These are phyloP conservation scores for Globisporangium cederbergense DNA, from an alignment of 352 stramenopile species.

Conservation along the genomic window DNA sequence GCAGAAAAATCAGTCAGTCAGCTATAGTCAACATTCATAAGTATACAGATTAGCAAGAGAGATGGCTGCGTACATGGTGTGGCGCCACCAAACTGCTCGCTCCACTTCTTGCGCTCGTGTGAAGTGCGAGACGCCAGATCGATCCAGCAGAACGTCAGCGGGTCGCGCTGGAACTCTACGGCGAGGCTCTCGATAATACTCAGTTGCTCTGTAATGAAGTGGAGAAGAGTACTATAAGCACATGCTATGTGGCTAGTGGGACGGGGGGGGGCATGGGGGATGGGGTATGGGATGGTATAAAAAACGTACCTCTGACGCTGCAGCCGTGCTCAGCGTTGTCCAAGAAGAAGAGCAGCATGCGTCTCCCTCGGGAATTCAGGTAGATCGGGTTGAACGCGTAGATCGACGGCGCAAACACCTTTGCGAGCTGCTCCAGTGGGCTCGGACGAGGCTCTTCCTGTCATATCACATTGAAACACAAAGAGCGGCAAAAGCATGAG, in stretches of 20 bases:
- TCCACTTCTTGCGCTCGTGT: slow-evolving; percentile 39
- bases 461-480: not conserved
- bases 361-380: slow-evolving; percentile 50
- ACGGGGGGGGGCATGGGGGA: not conserved
- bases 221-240: not conserved
- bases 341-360: slow-evolving; percentile 64
- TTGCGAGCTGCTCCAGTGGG: slow-evolving; percentile 50
- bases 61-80: slow-evolving; percentile 28
- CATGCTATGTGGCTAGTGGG: not conserved
- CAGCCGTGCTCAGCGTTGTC: slow-evolving; percentile 38
- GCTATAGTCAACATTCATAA: not conserved
- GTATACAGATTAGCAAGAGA: not conserved
- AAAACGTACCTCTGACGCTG: slow-evolving; percentile 45
- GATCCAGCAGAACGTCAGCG: slow-evolving; percentile 77
- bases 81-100: slow-evolving; percentile 34
- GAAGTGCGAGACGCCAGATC: slow-evolving; percentile 35
- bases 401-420: slow-evolving; percentile 67
- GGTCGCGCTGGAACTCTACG: slow-evolving; percentile 64
- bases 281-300: no score
- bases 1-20: not conserved
- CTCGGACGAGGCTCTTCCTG: slow-evolving; percentile 22
- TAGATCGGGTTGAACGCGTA: slow-evolving; percentile 67
- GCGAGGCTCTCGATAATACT: slow-evolving; percentile 58
- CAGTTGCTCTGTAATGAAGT: slow-evolving; percentile 55
- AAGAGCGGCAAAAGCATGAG: no score